Evolutionary conservation across 2,329 filamentous ascomycete genomes (phyloP), one percentile per base, ranked within the genome.

Genomic region (Biscogniauxia mediterranea): DNA sequence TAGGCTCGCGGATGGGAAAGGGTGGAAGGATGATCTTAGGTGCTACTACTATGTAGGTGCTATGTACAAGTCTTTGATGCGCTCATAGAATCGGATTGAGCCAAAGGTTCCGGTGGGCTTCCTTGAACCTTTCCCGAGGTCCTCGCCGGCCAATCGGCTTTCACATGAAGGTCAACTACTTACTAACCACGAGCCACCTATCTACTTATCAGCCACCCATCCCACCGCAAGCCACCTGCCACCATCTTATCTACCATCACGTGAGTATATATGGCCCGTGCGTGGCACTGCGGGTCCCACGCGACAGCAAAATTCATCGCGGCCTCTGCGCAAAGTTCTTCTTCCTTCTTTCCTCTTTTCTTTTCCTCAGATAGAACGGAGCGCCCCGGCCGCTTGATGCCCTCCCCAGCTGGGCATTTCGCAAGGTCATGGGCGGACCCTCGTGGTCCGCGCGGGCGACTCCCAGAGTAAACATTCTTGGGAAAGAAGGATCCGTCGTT

Each of bases 351-450:
- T 68, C 59, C 58, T 68, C 57, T 71, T 64, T 73, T 73, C 75
- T 71, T 68, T 74, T 74, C 72, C 75, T 77, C 77, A 84, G 80
- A 83, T 83, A 85, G 80, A 64, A 74, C 80, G 78, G 80, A 79
- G 78, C 75, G 74, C 77, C 77, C 77, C 67, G 69, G 69, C 65
- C 66, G 67, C 66, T 63, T 63, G 65, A 66, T 66, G 61, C 64
- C 60, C 58, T 56, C 57, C 50, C 32, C 26, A 55, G 42, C 63
- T 64, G 53, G 68, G 60, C 64, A 66, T 70, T 56, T 63, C 63
- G 60, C 55, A 62, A 67, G 65, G 69, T 69, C 66, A 62, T 52
- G 49, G 58, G 64, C 70, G 67, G 64, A 2, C 38, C 66, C 64
- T 70, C 65, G 28, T 67, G 65, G 32, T 38, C 55, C 60, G 69